Evolutionary conservation across 495 filamentous ascomycete species (phyloP), one percentile per base, ranked within the genome.

Genomic region (Tuber borchii): DNA sequence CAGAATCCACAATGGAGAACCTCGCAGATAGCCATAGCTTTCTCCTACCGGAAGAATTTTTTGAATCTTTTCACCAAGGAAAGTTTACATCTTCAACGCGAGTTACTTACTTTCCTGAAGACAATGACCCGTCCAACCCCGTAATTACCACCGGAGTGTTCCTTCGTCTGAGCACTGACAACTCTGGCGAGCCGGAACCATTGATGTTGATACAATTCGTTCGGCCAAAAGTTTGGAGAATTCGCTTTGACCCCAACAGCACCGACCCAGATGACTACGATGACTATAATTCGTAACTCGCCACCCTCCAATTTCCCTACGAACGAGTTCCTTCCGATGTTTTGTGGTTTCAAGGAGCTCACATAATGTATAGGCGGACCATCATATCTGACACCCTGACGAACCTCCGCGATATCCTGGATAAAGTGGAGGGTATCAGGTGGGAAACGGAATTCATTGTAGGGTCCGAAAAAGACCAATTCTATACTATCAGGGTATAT

Each of bases 181-280:
- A 39, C 20, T 3, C 34, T 0, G 19, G 22, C 6, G 20, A 69
- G 6, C 46, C n/a, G 16, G 56, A 5, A 31, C 43, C 61, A 40
- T 45, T 77, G 14, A 4, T 77, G 19, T 65, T 77, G 16, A 19
- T 77, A 34, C 76, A 75, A 17, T 78, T 78, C 26, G 26, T 71
- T 46, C 44, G 76, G 7, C 76, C 76, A 8, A 78, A 42, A 10
- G 73, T 78, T 26, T 78, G 73, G 76, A 68, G 73, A 48, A 71
- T 78, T 65, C 74, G 76, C 7, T 78, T 72, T 42, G 45, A 72
- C 12, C 73, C 76, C 5, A 71, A 34, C 4, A 65, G 16, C 22
- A 40, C 40, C 12, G 6, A 34, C 16, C 43, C 69, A 65, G 56
- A 26, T 7, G 46, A 71, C n/a, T 78, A 75, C 48, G 70, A 46